Evolutionary conservation across 2,329 filamentous ascomycete genomes (phyloP), one percentile per base, ranked within the genome.

Genomic region (Verticillium isaacii): DNA sequence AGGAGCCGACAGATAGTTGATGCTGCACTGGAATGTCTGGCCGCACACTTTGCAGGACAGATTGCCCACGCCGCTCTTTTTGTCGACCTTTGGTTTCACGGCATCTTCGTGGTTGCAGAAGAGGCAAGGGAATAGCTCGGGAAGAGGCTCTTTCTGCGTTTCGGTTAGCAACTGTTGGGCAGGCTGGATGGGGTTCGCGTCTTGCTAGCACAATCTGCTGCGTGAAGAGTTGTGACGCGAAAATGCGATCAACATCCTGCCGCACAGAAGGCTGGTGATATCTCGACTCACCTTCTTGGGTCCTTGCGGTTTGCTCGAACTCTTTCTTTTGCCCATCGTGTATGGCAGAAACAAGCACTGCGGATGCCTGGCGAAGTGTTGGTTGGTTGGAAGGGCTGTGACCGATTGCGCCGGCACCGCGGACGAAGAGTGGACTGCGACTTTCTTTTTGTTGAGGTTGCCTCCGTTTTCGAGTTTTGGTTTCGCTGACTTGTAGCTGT

Each of bases 101-200:
- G 93, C 92, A 67, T 92, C 95, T 74, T 98, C 95, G 78, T 98
- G 93, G 75, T 97, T 98, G 83, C 95, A 99, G 79, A 99, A 99
- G 56, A 99, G 88, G 74, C 95, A 99, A 62, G 93, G 92, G 76
- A 99, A 99, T n/a, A 87, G 86, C 2, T 91, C 93, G 3, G 89
- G 84, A 19, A 95, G 83, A 50, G 87, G 85, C 69, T 93, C 90
- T 73, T 84, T 78, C 88, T 90, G 67, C 63, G 52, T 29, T 25
- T 52, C 19, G 39, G 32, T 29, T 39, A 56, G 41, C 17, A 19
- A 11, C 12, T 36, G 34, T 14, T 36, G 34, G 34, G 29, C 4
- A 29, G 29, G 29, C 29, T 29, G 29, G 29, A 29, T 6, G 32
- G 45, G 34, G 57, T 36, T 23, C 25, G 23, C 25, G 57, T 34